Conservation (phyloP, 192 early-diverging fungal species). For the Coemansia reversa region DNA sequence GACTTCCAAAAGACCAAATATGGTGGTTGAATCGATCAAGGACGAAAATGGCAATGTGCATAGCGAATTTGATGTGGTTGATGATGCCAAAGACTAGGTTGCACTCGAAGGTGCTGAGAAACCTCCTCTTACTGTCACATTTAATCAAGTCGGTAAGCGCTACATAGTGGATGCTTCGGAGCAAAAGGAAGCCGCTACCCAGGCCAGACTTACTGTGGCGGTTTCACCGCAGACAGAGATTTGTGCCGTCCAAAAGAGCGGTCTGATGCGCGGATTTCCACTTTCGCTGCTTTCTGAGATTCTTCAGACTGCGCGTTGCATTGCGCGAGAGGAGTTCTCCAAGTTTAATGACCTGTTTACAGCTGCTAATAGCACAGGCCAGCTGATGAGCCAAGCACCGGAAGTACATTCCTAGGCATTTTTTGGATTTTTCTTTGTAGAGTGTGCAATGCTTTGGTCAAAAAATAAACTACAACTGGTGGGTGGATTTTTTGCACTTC, state of each 20-base stretch:
- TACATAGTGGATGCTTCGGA: conserved; percentile 87
- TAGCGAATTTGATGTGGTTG: conserved; percentile 90
- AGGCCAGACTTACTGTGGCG: conserved; percentile 74
- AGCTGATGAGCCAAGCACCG: conserved; percentile 40
- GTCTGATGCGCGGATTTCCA: conserved; percentile 36
- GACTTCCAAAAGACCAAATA: conserved; percentile 83
- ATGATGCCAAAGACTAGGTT: conserved; percentile 83
- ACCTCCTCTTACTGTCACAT: conserved; percentile 80
- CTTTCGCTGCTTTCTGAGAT: conserved; percentile 47
- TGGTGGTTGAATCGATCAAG: conserved; percentile 73
- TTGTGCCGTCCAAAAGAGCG: conserved; percentile 86
- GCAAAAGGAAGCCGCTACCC: conserved; percentile 85
- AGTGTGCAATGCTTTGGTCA: neutral
- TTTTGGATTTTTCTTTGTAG: conserved; percentile 20
- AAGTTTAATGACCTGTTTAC: conserved; percentile 23
- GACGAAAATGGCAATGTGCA: conserved; percentile 78
- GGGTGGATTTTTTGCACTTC: too few relatives aligned
- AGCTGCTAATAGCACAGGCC: conserved; percentile 13
- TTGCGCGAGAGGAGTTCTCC: conserved; percentile 37
- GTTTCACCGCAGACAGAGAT: conserved; percentile 80
- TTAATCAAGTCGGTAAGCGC: conserved; percentile 81
- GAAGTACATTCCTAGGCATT: conserved; percentile 48
- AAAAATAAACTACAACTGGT: neutral
- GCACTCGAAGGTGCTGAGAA: conserved; percentile 73
- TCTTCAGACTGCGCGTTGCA: conserved; percentile 28